Evolutionary conservation across 208 protist species (phyloP), one percentile per base, ranked within the genome.

Genomic region (Trypanosoma theileri): DNA sequence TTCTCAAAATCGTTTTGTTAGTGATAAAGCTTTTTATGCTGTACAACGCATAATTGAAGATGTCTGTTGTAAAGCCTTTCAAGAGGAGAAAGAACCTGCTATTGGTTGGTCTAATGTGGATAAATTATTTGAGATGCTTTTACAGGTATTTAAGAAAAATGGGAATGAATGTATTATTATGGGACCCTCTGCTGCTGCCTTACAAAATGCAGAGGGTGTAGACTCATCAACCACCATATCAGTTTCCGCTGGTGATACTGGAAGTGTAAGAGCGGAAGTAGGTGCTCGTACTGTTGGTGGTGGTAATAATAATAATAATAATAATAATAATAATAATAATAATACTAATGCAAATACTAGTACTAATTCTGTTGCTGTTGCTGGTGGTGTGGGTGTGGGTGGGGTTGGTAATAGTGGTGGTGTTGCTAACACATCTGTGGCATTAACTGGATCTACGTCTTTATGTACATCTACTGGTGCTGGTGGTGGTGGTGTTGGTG

Each of bases 51-150:
- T 86, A 14, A 40, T 86, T 45, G 80, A 86, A 73, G 57, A 63
- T 19, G 63, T 83, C 60, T 91, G 88, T 68, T 72, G 80, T 42
- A 52, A 48, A 24, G 75, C 79, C 40, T 84, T 94, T 46, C 35
- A 74, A 35, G 69, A 72, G 46, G 63, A 70, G 42, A 74, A 66
- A 17, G 58, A 78, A 24, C 82, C 85, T 1, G 16, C 45, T 21
- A 55, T 85, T 22, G 84, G 82, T 44, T 93, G 87, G 87, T 4
- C 60, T 10, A 76, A 55, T n/a, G 44, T 90, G 3, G 67, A 90
- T 28, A 72, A 69, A 31, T 59, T 93, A 10, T 69, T 94, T 17
- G 73, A 90, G 11, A 75, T 88, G 7, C 64, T 94, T 31, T 12
- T 51, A 7, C 60, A 66, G 14, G 71, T 76, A 17, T 48, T 63